These are phyloP conservation scores for Kewa caespitosa DNA, from an alignment of 179 eudicot species.

Conservation along the genomic window DNA sequence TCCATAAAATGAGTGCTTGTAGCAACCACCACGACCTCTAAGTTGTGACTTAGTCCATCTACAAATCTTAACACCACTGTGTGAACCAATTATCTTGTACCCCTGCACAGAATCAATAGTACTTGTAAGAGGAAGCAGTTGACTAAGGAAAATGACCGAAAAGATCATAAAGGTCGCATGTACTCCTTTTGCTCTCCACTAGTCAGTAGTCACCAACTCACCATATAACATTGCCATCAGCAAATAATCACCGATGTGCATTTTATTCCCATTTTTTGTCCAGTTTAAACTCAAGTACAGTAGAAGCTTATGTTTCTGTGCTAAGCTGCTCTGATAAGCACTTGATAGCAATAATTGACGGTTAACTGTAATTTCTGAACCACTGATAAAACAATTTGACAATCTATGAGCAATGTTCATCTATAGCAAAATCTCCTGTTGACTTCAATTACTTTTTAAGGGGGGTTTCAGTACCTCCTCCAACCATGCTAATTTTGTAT, in stretches of 20 bases:
- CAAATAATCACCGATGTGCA: no score
- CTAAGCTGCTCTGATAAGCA: neutral
- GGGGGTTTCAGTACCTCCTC: neutral
- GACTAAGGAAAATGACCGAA: conserved; percentile 8
- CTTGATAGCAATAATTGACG: neutral
- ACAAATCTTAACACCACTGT: conserved; percentile 95
- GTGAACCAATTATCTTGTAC: conserved; percentile 96
- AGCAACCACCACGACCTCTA: conserved; percentile 99
- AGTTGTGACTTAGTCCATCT: conserved; percentile 98
- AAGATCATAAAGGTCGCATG: neutral
- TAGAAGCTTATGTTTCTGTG: neutral
- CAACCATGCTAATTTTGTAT: neutral
- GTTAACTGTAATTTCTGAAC: neutral
- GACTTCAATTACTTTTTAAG: neutral
- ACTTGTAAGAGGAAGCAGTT: neutral
- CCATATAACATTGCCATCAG: neutral
- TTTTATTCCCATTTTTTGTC: neutral
- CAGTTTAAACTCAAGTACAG: neutral
- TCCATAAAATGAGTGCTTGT: conserved; percentile 97
- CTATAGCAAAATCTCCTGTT: neutral
- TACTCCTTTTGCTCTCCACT: neutral
- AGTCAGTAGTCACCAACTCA: no score
- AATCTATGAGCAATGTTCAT: neutral
- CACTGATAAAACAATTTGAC: neutral
- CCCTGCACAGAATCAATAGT: conserved; percentile 53